These are phyloP conservation scores for Solanum sejunctum DNA, from an alignment of 257 asterid species.

Conservation along the genomic window DNA sequence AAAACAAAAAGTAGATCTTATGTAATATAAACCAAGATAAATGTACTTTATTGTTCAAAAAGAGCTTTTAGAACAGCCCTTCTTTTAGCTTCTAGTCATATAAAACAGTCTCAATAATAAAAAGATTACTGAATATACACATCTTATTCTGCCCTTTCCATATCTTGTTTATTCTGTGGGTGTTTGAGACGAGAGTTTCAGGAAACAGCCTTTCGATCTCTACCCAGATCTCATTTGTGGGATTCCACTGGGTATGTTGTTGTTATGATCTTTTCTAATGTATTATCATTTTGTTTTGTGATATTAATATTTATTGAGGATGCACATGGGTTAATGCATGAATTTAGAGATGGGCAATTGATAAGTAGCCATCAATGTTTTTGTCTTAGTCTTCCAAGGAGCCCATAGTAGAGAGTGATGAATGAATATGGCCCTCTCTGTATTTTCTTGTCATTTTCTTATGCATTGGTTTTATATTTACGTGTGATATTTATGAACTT, in stretches of 20 bases:
- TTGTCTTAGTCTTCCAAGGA: conserved; percentile 3
- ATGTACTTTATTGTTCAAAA: conserved; percentile 1
- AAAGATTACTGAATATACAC: not conserved
- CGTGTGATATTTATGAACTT: not conserved
- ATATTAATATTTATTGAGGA: not conserved
- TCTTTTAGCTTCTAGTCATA: not conserved
- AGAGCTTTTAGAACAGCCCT: conserved; percentile 1
- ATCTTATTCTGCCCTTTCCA: not conserved
- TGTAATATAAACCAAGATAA: conserved; percentile 14
- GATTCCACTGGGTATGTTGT: too few species aligned
- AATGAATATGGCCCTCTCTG: conserved; percentile 20
- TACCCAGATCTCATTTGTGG: too few species aligned
- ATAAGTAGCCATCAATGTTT: conserved; percentile 25
- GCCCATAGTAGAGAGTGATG: conserved; percentile 17
- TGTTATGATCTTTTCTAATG: not conserved
- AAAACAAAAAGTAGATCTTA: not conserved
- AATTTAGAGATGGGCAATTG: conserved; percentile 32
- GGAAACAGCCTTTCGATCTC: too few species aligned
- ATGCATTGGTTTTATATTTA: not conserved
- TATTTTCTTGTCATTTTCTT: conserved; percentile 8
- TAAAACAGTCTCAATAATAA: not conserved
- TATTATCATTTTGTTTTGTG: not conserved
- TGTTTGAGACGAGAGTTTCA: too few species aligned
- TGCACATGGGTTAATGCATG: conserved; percentile 45
- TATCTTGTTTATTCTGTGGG: too few species aligned